Evolutionary conservation across 192 early-diverging fungal genomes (phyloP), one percentile per base, ranked within the genome.

Genomic region (Podila verticillata): DNA sequence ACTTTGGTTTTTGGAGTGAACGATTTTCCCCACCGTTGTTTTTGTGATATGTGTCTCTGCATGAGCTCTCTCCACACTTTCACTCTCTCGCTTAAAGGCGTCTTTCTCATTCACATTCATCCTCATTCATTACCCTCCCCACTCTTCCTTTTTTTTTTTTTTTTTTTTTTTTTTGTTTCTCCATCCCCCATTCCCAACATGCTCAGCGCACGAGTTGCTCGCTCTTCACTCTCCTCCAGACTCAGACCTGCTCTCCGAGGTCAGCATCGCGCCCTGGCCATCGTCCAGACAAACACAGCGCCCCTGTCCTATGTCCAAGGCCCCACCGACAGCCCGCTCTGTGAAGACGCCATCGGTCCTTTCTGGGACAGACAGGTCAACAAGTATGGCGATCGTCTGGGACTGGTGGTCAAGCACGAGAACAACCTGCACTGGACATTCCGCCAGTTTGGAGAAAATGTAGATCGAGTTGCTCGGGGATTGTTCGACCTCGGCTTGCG

Each of bases 361-460:
- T 80, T 68, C 64, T 84, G 84, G 72, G 78, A 84, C 39, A 35
- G 63, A 2, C 61, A 72, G n/a, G 74, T 86, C 31, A 22, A 48
- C 22, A 57, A 30, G 10, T 63, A 75, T 48, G 82, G 82, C 1
- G 77, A 85, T 62, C 66, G 68, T 9, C 62, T 57, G n/a, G 86
- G 82, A 57, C 48, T 87, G 2, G 82, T 85, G 3, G 84, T 85
- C 28, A 74, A 77, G 57, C 84, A 85, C 44, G 84, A 87, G 57
- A 49, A 84, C 15, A 48, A 84, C 57, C 68, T 83, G 19, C 84
- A 81, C 34, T 82, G 81, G 65, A 80, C 77, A 32, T 87, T 82
- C 30, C 66, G 82, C 0, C 57, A 87, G 48, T 83, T 84, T 73
- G 82, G 73, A 19, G 82, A 82, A 26, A 60, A 86, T 57, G 79